Evolutionary conservation across 208 protist genomes (phyloP), one percentile per base, ranked within the genome.

Genomic region (Strigomonas oncopelti): DNA sequence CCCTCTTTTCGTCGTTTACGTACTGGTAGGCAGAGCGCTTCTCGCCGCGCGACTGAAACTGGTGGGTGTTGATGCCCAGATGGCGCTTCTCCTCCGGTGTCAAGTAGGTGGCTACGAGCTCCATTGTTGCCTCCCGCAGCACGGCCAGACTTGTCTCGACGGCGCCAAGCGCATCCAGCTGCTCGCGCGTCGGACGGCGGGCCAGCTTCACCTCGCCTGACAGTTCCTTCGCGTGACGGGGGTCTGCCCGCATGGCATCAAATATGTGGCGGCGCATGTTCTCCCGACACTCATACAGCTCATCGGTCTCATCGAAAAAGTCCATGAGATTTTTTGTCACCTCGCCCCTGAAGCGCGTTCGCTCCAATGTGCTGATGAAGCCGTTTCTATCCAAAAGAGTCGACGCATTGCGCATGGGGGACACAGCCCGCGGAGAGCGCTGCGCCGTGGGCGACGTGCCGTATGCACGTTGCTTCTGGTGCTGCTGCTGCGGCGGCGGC

Each of bases 11-110:
- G 34, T 42, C 34, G 7, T 4, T 42, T 11, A 63, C 52, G 63
- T 95, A 95, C 66, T 95, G 90, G 66, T 95, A 95, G 22, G 66
- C 81, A 0, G 65, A 82, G 11, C n/a, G 64, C 24, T 67, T 59
- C 70, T 91, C 76, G 32, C 22, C 56, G 14, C 68, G 68, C n/a
- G 90, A 87, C 70, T 95, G 90, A 67, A 90, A 91, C 56, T 80
- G 73, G 54, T 92, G 84, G 0, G 85, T 87, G 67, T 90, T 68
- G 59, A 95, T 57, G 57, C 90, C 90, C 45, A 92, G 77, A 67
- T 84, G 81, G 28, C 84, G 80, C 72, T 92, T 95, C 58, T 95
- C 90, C 67, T 92, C 86, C 34, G 76, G 78, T 0, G 90, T 85
- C 52, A 91, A 63, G 61, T 84, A 90, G 13, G 67, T 42, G 1